Conservation (phyloP, 106 monocot genomes). For the Amphibolis antarctica region DNA sequence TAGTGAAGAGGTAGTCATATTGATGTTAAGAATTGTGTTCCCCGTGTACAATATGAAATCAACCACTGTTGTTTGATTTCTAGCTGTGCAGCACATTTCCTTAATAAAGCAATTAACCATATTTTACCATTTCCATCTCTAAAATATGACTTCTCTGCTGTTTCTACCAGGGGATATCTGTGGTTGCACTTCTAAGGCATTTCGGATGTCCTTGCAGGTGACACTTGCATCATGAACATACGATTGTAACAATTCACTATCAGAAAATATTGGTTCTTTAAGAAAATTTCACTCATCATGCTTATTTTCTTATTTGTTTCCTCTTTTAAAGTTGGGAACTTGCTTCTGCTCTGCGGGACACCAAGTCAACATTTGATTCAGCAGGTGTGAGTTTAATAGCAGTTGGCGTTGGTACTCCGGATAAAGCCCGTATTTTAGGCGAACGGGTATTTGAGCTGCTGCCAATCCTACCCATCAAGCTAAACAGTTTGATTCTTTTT, state of each 20-base stretch:
- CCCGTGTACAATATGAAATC: too few species aligned
- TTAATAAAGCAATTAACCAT: too few species aligned
- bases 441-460: conserved; percentile 34
- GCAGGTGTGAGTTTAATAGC: conserved; percentile 65
- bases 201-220: conserved; percentile 90
- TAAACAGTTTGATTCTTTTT: neutral
- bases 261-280: neutral
- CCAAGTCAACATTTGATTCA: conserved; percentile 61
- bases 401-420: conserved; percentile 65
- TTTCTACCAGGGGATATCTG: conserved; percentile 47
- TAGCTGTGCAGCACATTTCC: too few species aligned
- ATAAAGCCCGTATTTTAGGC: conserved; percentile 74
- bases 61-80: too few species aligned
- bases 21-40: too few species aligned
- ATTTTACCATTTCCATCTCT: too few species aligned
- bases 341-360: conserved; percentile 52
- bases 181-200: conserved; percentile 81
- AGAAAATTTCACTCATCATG: neutral
- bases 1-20: too few species aligned
- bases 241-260: neutral
- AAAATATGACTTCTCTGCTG: too few species aligned
- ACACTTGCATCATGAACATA: conserved; percentile 7
- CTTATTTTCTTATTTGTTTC: neutral
- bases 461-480: neutral
- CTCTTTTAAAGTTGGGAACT: conserved; percentile 60